Percentiles rank a stretch among this genome's conserved stretches.
Evolutionary conservation across 2,329 filamentous ascomycete species (phyloP).

Genomic region (Fusarium pilosicola): DNA sequence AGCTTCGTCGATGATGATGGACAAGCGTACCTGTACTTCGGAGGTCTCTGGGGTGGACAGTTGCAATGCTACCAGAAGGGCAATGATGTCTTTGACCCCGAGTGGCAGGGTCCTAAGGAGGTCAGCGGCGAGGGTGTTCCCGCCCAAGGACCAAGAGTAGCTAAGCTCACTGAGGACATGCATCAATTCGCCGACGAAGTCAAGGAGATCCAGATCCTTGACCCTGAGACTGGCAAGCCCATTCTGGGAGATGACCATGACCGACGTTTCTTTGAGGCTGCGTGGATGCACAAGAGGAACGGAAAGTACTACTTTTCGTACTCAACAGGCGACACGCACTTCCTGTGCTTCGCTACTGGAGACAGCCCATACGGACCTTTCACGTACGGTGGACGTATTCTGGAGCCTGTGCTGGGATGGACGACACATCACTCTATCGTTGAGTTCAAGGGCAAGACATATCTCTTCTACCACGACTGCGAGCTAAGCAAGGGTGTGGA

Average conservation of each 20-base stretch:
- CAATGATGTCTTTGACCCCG: slow-evolving; percentile 63
- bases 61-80: slow-evolving; percentile 77
- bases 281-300: slow-evolving; percentile 80
- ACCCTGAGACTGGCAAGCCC: slow-evolving; percentile 66
- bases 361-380: slow-evolving; percentile 76
- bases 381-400: slow-evolving; percentile 74
- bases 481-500: slow-evolving; percentile 74
- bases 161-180: slow-evolving; percentile 73
- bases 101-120: slow-evolving; percentile 67
- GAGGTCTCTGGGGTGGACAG: slow-evolving; percentile 83
- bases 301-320: slow-evolving; percentile 80
- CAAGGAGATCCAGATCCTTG: slow-evolving; percentile 71
- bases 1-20: slow-evolving; percentile 71
- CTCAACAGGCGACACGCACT: slow-evolving; percentile 82
- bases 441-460: slow-evolving; percentile 77
- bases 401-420: slow-evolving; percentile 83
- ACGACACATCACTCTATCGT: slow-evolving; percentile 84
- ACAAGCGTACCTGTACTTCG: slow-evolving; percentile 69
- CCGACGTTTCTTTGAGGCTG: slow-evolving; percentile 81
- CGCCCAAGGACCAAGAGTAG: slow-evolving; percentile 75
- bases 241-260: slow-evolving; percentile 76
- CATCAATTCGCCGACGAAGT: slow-evolving; percentile 65
- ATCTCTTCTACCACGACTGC: slow-evolving; percentile 80
- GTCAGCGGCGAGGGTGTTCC: slow-evolving; percentile 63
- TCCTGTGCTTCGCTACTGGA: slow-evolving; percentile 74